These are phyloP conservation scores for Ustilago cynodontis DNA, from an alignment of 1,284 basidiomycete genomes.

Conservation along the genomic window DNA sequence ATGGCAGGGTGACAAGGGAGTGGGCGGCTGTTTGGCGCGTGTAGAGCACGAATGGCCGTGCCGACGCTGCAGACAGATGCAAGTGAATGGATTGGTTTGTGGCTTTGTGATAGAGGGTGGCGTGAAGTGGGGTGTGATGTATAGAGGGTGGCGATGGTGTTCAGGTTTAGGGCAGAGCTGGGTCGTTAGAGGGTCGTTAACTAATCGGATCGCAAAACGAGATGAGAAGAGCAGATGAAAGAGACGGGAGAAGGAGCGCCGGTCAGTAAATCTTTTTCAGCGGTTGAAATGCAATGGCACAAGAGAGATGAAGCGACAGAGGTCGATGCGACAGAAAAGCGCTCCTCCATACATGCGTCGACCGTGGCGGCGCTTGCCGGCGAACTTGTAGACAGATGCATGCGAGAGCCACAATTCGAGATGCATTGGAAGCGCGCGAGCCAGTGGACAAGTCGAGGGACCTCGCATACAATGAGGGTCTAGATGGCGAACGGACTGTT, in stretches of 20 bases:
- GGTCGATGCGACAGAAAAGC: slow-evolving; percentile 5
- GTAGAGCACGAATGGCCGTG: slow-evolving; percentile 22
- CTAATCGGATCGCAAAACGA: slow-evolving; percentile 13
- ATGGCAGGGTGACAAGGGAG: slow-evolving; percentile 6
- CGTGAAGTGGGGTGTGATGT: slow-evolving; percentile 37
- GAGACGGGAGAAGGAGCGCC: slow-evolving; percentile 3
- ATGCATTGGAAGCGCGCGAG: slow-evolving; percentile 5
- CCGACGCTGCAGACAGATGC: slow-evolving; percentile 27
- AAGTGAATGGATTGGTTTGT: slow-evolving; percentile 5
- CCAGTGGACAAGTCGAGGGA: slow-evolving; percentile 1
- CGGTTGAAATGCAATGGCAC: neutral
- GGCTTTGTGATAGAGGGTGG: slow-evolving; percentile 16
- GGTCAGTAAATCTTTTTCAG: slow-evolving; percentile 16
- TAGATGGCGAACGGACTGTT: slow-evolving; percentile 13
- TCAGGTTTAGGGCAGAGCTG: slow-evolving; percentile 13
- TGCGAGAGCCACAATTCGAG: slow-evolving; percentile 1
- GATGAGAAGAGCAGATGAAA: slow-evolving; percentile 19
- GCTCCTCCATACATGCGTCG: slow-evolving; percentile 3
- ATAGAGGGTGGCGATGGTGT: slow-evolving; percentile 9
- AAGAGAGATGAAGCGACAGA: slow-evolving; percentile 19
- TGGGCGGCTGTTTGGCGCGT: slow-evolving; percentile 25
- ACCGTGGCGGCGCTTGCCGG: slow-evolving; percentile 18
- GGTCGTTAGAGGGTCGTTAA: slow-evolving; percentile 49
- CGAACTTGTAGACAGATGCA: slow-evolving; percentile 6
- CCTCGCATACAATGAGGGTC: slow-evolving; percentile 17